Conservation (phyloP, 192 early-diverging fungal genomes). For the Gonapodya sp. region DNA sequence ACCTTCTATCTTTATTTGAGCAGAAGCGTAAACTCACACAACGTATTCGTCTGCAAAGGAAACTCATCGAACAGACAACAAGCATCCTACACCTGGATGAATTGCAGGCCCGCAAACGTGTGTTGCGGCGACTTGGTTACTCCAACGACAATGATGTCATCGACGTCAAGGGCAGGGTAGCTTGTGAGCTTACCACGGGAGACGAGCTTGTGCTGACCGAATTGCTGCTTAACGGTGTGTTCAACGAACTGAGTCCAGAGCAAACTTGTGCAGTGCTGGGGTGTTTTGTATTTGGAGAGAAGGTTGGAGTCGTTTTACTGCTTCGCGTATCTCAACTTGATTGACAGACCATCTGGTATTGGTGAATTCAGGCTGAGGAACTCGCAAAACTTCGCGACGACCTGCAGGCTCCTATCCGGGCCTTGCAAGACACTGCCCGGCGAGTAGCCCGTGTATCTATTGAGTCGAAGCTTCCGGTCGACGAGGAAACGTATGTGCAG, state of each 20-base stretch:
- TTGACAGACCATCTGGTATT: too few relatives aligned
- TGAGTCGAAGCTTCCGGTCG: constrained; percentile 78
- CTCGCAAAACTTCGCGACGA: constrained; percentile 58
- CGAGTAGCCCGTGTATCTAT: constrained; percentile 75
- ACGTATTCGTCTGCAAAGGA: constrained; percentile 58
- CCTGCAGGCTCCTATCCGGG: constrained; percentile 57
- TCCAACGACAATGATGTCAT: constrained; percentile 75
- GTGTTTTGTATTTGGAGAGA: constrained; percentile 86
- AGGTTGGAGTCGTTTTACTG: constrained; percentile 22
- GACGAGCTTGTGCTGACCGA: constrained; percentile 93
- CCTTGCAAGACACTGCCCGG: constrained; percentile 76
- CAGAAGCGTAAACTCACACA: constrained; percentile 48
- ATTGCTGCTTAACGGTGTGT: constrained; percentile 92
- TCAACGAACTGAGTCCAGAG: constrained; percentile 85
- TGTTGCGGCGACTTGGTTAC: constrained; percentile 85
- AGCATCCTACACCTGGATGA: constrained; percentile 87
- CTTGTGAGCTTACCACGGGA: constrained; percentile 90
- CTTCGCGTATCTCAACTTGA: constrained; percentile 14
- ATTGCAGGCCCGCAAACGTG: constrained; percentile 78
- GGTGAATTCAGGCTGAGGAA: constrained; percentile 24
- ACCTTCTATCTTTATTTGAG: constrained; percentile 51
- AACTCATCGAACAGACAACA: constrained; percentile 65
- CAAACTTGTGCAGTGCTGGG: constrained; percentile 77
- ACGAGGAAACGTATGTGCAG: constrained; percentile 81
- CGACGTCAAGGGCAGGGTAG: constrained; percentile 95